phyloP scores from a whole-genome alignment of 2,329 filamentous ascomycete genomes.

The Aureobasidium melanogenum region DNA sequence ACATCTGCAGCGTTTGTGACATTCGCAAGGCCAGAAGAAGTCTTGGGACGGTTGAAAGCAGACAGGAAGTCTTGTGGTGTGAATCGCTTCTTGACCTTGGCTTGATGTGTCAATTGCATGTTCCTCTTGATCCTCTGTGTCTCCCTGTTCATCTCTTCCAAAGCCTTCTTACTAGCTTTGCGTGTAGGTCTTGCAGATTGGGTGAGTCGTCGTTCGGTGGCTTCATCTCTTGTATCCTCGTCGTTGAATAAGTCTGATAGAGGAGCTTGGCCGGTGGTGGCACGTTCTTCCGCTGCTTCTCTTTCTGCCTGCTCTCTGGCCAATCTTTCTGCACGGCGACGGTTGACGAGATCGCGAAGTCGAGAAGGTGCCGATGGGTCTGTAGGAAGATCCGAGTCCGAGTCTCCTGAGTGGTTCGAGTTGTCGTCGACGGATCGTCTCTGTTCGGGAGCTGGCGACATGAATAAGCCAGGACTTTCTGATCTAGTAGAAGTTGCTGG shows the following conservation, averaged over 20 bases:
- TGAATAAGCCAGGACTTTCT: slow-evolving; percentile 6
- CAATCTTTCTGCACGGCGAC: slow-evolving; percentile 62
- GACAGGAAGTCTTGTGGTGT: slow-evolving; percentile 75
- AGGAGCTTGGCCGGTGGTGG: slow-evolving; percentile 11
- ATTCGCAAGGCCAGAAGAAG: slow-evolving; percentile 33
- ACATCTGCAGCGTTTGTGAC: slow-evolving; percentile 31
- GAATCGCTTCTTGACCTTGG: slow-evolving; percentile 81
- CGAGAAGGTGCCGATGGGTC: slow-evolving; percentile 33
- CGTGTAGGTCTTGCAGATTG: slow-evolving; percentile 62
- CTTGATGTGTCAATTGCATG: slow-evolving; percentile 84
- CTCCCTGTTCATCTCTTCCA: slow-evolving; percentile 91
- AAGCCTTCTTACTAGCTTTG: slow-evolving; percentile 87
- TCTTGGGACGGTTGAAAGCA: slow-evolving; percentile 45
- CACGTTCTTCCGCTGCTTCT: slow-evolving; percentile 31
- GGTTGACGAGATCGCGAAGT: slow-evolving; percentile 62
- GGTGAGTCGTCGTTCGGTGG: slow-evolving; percentile 42
- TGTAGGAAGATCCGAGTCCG: slow-evolving; percentile 27
- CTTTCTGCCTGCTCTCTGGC: slow-evolving; percentile 52
- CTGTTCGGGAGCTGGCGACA: slow-evolving; percentile 9
- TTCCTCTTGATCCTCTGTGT: slow-evolving; percentile 84
- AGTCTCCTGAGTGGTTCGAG: slow-evolving; percentile 8
- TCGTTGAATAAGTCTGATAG: slow-evolving; percentile 18
- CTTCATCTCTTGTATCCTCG: slow-evolving; percentile 49
- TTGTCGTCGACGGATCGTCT: not conserved
- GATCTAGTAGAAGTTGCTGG: not conserved